Percentiles rank a stretch among this genome's conserved stretches.
phyloP scores from a whole-genome alignment of 176 grass and related monocot species.

The Avena insularis region DNA sequence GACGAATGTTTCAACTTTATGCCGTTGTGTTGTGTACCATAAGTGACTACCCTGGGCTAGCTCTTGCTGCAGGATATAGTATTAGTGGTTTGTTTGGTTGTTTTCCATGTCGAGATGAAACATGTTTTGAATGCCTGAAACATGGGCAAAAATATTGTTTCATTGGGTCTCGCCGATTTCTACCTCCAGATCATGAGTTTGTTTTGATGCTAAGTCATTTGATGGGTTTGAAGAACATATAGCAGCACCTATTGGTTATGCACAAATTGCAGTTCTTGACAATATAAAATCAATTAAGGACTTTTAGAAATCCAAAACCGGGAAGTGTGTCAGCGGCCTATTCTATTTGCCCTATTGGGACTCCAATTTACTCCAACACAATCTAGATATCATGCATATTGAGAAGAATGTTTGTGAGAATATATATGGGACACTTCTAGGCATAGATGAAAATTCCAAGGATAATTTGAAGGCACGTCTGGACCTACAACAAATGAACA shows the following conservation, averaged over 20 bases:
- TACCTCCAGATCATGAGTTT: not conserved
- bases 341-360: not conserved
- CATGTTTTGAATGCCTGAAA: not conserved
- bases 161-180: not conserved
- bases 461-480: slow-evolving; percentile 17
- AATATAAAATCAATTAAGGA: slow-evolving; percentile 4
- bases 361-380: not conserved
- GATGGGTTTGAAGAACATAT: too few species aligned
- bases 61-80: not conserved
- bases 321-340: not conserved
- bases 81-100: not conserved
- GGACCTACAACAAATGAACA: slow-evolving; percentile 24
- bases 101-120: slow-evolving; percentile 10
- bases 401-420: too few species aligned
- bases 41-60: too few species aligned
- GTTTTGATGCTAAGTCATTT: too few species aligned
- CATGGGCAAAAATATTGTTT: not conserved
- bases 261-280: not conserved
- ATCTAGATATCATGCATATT: too few species aligned
- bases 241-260: not conserved
- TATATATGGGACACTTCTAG: too few species aligned
- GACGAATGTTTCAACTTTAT: not conserved
- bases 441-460: not conserved
- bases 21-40: too few species aligned
- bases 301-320: not conserved